Percentiles rank a stretch among this genome's conserved stretches.
These are phyloP conservation scores for Pugionium cornutum DNA, from an alignment of 345 rosid genomes.

Conservation along the genomic window DNA sequence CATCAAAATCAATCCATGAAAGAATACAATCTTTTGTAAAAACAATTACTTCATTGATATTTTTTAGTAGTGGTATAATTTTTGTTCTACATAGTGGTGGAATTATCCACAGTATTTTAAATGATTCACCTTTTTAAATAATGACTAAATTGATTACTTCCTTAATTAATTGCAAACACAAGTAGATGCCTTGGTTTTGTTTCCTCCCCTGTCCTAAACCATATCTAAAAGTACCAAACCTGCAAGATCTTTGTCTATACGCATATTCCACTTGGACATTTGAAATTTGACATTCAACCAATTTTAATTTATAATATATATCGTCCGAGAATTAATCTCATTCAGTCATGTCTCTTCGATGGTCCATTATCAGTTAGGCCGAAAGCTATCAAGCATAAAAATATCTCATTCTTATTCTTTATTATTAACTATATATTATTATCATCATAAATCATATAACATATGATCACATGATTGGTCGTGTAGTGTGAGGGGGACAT, in stretches of 20 bases:
- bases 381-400: constrained; percentile 21
- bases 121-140: background rate
- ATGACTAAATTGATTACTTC: constrained; percentile 24
- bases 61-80: constrained; percentile 5
- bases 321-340: constrained; percentile 16
- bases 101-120: constrained; percentile 28
- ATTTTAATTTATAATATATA: constrained; percentile 8
- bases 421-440: constrained; percentile 9
- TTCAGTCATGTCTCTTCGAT: constrained; percentile 39
- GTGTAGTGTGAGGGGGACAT: constrained; percentile 32
- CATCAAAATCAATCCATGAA: background rate
- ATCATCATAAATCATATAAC: constrained; percentile 33
- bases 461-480: constrained; percentile 45
- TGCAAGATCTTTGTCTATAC: constrained; percentile 30
- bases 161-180: constrained; percentile 35
- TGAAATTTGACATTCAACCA: constrained; percentile 39
- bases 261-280: constrained; percentile 37
- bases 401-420: constrained; percentile 31
- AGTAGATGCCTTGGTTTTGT: constrained; percentile 34
- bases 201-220: constrained; percentile 32
- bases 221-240: constrained; percentile 35
- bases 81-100: constrained; percentile 19
- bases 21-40: constrained; percentile 15
- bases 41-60: background rate
- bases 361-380: constrained; percentile 41